Evolutionary conservation across 306 rosid genomes (phyloP), one percentile per base, ranked within the genome.

Genomic region (Cicer chorassanicum): DNA sequence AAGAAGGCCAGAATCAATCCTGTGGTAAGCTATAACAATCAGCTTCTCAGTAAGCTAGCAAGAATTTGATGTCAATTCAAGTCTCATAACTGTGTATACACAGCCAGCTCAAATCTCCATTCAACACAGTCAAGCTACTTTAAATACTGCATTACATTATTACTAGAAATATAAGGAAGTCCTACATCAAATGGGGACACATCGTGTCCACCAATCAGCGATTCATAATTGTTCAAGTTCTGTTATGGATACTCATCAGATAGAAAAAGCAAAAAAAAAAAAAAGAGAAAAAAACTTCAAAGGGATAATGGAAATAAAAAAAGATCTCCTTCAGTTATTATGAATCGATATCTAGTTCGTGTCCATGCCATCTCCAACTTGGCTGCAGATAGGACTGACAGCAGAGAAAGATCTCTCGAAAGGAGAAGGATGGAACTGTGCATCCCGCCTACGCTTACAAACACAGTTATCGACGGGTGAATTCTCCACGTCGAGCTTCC

Each of bases 301-400:
- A 79, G 75, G 80, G 83, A 92, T 74, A 86, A 68, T 74, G 63
- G 63, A 78, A 81, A 83, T 78, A 80, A 85, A 73, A 82, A 72
- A n/a, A 45, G 68, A 83, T 81, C 84, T 82, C 15, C 75, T 59
- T 80, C 78, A 65, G 78, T 82, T 78, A 75, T 24, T 48, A 77
- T 19, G 65, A 80, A 72, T 69, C 64, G 70, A 85, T 54, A 76
- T 88, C 93, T 89, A 91, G 84, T 82, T 89, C 82, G 79, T 70
- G 80, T 91, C 98, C 93, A 89, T 91, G 92, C 92, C 93, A 38
- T 93, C 98, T 79, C 97, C 97, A 78, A 89, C 91, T 86, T 89
- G 96, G 89, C 89, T 89, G 89, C 92, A 93, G 86, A 93, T 87
- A 78, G 95, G 96, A 69, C 88, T 81, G 73, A 87, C 97, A 78